Evolutionary conservation across 352 stramenopile genomes (phyloP).

Genomic region (Phytopythium aichiense): DNA sequence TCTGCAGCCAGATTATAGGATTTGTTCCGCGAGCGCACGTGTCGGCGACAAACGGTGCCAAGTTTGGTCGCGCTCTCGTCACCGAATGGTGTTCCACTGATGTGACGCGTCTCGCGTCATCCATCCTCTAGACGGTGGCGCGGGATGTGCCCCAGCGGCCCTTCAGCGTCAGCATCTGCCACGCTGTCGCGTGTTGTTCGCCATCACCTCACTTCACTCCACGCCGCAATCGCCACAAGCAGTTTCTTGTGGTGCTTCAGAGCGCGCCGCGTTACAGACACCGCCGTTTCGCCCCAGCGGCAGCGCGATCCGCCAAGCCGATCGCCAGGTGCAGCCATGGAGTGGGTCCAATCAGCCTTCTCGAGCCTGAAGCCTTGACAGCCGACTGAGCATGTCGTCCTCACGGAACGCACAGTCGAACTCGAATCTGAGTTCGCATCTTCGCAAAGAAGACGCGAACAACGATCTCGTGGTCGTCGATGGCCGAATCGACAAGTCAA

Average conservation of each 20-base stretch:
- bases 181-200: not conserved
- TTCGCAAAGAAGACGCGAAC: not conserved
- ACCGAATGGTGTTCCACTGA: not conserved
- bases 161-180: not conserved
- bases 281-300: not conserved
- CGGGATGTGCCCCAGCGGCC: not conserved
- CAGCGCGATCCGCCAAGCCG: not conserved
- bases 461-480: constrained; percentile 4
- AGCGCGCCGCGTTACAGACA: too few relatives aligned
- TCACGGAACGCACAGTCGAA: too few relatives aligned
- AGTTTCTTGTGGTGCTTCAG: not conserved
- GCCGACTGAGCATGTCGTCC: too few relatives aligned
- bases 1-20: not conserved
- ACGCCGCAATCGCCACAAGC: not conserved
- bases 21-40: too few relatives aligned
- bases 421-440: not conserved
- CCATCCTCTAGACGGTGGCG: not conserved
- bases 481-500: not conserved
- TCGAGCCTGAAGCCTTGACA: too few relatives aligned
- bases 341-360: too few relatives aligned
- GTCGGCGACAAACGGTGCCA: not conserved
- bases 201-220: not conserved
- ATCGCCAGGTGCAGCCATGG: not conserved
- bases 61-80: not conserved
- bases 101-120: not conserved